A percentile compares a stretch with the other conserved stretches of the same genome.
Conservation (phyloP, 2,329 filamentous ascomycete genomes). For the Xylariales sp. region DNA sequence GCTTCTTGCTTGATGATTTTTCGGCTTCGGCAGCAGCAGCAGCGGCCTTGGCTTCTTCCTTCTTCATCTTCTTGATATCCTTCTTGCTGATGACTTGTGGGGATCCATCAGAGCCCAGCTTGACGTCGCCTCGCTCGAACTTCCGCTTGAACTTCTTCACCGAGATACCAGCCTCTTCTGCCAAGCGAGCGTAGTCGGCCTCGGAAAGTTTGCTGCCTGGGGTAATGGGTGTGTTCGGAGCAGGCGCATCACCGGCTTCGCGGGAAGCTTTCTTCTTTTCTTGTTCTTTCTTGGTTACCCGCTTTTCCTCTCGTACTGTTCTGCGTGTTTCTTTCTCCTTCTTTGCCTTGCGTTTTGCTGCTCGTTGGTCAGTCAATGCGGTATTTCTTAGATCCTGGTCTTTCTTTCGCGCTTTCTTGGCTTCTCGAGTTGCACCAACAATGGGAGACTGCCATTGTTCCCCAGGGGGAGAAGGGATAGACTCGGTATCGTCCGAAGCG, state of each 20-base stretch:
- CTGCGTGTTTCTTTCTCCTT: conserved; percentile 46
- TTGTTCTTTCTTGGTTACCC: conserved; percentile 55
- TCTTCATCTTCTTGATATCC: conserved; percentile 78
- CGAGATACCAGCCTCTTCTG: conserved; percentile 75
- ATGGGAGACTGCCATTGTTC: conserved; percentile 22
- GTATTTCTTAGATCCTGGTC: conserved; percentile 43
- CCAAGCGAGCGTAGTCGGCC: conserved; percentile 68
- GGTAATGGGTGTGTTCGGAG: conserved; percentile 48
- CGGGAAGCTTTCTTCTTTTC: conserved; percentile 35
- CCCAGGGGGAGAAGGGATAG: conserved; percentile 25
- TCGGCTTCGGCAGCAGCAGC: conserved; percentile 60
- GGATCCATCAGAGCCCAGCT: conserved; percentile 72
- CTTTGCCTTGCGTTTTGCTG: conserved; percentile 54
- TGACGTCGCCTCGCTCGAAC: conserved; percentile 79
- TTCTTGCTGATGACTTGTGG: conserved; percentile 79
- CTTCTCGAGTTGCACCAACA: conserved; percentile 38
- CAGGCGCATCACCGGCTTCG: conserved; percentile 48
- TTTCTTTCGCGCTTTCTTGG: conserved; percentile 49
- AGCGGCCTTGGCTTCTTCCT: conserved; percentile 66
- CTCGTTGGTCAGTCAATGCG: conserved; percentile 45
- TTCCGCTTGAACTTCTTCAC: conserved; percentile 83
- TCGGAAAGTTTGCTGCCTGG: conserved; percentile 61
- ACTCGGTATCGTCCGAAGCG: conserved; percentile 45
- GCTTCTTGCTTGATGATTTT: conserved; percentile 70
- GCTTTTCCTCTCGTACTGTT: conserved; percentile 52